Percentiles rank a stretch among this genome's conserved stretches.
phyloP scores from a whole-genome alignment of 768 basidiomycete species.

The Leccinum ochraceum region DNA sequence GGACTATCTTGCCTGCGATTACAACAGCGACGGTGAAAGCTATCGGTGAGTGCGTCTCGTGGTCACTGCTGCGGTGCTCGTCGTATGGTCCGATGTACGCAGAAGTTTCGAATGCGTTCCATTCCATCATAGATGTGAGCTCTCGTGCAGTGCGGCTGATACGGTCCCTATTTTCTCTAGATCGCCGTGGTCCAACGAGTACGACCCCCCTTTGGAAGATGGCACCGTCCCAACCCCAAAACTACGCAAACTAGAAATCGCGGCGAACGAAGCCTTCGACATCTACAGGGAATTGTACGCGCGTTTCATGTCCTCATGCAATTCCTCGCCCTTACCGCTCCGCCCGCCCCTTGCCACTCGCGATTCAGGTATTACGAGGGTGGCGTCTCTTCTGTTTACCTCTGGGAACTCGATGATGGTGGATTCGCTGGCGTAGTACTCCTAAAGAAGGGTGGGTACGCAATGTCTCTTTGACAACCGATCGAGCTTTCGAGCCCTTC shows the following conservation, averaged over 20 bases:
- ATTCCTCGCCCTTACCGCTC: neutral
- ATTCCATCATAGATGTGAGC: neutral
- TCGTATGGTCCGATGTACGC: neutral
- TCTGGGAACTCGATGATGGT: constrained; percentile 97
- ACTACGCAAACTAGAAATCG: constrained; percentile 87
- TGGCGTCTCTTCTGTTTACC: constrained; percentile 94
- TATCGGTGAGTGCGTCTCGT: constrained; percentile 52
- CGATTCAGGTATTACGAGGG: constrained; percentile 88
- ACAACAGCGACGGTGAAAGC: constrained; percentile 90
- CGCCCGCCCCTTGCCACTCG: neutral
- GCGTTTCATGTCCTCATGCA: constrained; percentile 21
- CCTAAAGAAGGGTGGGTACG: constrained; percentile 81
- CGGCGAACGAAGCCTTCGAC: constrained; percentile 96
- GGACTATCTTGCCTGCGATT: constrained; percentile 93
- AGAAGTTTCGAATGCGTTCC: neutral
- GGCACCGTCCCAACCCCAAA: constrained; percentile 84
- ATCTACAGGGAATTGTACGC: constrained; percentile 92
- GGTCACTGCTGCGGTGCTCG: neutral
- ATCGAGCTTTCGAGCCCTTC: constrained; percentile 5
- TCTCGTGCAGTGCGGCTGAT: constrained; percentile 15
- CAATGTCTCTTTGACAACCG: neutral
- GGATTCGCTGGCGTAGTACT: constrained; percentile 97
- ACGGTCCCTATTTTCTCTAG: constrained; percentile 40
- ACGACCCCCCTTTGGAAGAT: constrained; percentile 86
- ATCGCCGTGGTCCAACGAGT: constrained; percentile 98